Conservation (phyloP, 768 basidiomycete species). For the Daedaleopsis nitida region DNA sequence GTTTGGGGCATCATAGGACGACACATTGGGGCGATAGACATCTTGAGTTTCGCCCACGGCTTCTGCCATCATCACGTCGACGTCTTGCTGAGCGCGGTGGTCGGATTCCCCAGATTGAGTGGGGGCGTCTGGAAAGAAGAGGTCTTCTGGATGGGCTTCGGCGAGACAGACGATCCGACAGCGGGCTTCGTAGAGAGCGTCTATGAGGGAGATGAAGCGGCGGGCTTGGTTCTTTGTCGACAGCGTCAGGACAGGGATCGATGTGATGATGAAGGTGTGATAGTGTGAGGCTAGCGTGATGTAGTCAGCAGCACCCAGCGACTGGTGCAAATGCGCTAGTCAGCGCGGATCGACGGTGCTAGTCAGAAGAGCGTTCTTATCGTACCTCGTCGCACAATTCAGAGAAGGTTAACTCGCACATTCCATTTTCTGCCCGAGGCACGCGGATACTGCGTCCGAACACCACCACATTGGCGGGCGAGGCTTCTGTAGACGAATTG, state of each 20-base stretch:
- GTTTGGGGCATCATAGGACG: conserved; percentile 47
- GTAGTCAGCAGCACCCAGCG: conserved; percentile 60
- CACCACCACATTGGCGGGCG: conserved; percentile 38
- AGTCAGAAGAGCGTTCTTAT: neutral
- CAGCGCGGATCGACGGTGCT: neutral
- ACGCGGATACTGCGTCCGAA: conserved; percentile 50
- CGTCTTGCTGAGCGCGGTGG: conserved; percentile 10
- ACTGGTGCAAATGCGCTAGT: conserved; percentile 24
- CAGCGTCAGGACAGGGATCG: conserved; percentile 51
- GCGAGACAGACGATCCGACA: conserved; percentile 43
- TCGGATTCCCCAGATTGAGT: neutral
- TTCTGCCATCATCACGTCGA: conserved; percentile 48
- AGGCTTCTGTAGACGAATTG: conserved; percentile 16
- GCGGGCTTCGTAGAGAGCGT: conserved; percentile 54
- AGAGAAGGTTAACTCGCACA: conserved; percentile 50
- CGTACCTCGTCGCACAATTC: conserved; percentile 48
- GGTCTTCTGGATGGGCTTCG: conserved; percentile 39
- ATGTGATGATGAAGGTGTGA: conserved; percentile 49
- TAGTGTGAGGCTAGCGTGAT: conserved; percentile 53
- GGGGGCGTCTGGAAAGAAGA: conserved; percentile 59
- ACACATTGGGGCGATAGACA: conserved; percentile 56
- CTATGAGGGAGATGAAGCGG: conserved; percentile 60
- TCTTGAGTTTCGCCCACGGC: conserved; percentile 51
- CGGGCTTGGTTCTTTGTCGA: conserved; percentile 60
- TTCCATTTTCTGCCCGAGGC: conserved; percentile 42